Evolutionary conservation across 2,329 filamentous ascomycete species (phyloP).

Genomic region (Monosporascus sp.): DNA sequence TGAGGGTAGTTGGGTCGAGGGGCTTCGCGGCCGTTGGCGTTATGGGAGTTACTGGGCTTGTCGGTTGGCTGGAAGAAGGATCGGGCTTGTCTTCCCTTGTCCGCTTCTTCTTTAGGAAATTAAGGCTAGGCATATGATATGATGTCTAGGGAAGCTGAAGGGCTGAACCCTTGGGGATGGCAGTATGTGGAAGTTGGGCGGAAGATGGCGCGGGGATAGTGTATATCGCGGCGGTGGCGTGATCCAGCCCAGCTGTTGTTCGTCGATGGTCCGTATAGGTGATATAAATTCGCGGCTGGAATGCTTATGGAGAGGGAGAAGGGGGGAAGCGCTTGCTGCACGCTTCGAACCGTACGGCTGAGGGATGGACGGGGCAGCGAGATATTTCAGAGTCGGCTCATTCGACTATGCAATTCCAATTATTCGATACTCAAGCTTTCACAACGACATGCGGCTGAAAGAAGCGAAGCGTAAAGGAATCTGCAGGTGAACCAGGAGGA

Average conservation of each 20-base stretch:
- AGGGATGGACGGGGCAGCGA: neutral
- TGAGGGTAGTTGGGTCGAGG: slow-evolving; percentile 39
- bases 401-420: neutral
- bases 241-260: neutral
- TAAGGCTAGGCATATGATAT: slow-evolving; percentile 79
- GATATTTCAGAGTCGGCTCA: neutral
- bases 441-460: neutral
- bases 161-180: slow-evolving; percentile 13
- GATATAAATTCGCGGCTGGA: neutral
- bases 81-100: slow-evolving; percentile 83
- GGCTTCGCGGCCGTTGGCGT: slow-evolving; percentile 48
- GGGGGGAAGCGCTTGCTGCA: neutral
- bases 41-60: slow-evolving; percentile 57
- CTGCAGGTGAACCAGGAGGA: neutral
- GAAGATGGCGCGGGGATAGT: neutral
- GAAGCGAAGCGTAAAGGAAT: neutral
- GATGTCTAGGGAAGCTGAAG: slow-evolving; percentile 24
- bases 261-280: no score
- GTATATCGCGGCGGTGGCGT: neutral
- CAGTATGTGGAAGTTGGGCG: slow-evolving; percentile 5
- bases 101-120: slow-evolving; percentile 97
- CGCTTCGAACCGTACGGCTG: no score
- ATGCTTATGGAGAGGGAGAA: neutral
- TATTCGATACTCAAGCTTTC: neutral
- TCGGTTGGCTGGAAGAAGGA: slow-evolving; percentile 60